phyloP scores from a whole-genome alignment of 495 filamentous ascomycete genomes.

The Tuber aestivum region DNA sequence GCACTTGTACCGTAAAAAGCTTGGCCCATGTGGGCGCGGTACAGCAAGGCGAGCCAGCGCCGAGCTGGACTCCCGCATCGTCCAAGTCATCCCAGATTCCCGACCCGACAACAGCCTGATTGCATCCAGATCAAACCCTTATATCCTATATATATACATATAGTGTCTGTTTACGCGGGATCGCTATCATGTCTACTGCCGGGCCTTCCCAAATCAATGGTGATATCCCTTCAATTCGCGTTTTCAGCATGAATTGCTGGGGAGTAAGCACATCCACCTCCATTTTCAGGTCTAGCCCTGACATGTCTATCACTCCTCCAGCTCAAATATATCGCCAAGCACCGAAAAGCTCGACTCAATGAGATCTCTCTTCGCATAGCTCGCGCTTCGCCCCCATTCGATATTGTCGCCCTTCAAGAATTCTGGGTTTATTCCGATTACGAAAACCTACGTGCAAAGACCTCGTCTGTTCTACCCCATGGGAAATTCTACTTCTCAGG shows the following conservation, averaged over 20 bases:
- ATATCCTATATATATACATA: neutral
- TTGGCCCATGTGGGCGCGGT: neutral
- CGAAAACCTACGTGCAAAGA: conserved; percentile 67
- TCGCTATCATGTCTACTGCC: neutral
- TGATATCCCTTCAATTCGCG: conserved; percentile 53
- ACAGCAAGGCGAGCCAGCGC: neutral
- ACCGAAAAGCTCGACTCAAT: conserved; percentile 68
- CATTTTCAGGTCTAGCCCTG: conserved; percentile 8
- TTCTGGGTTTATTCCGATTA: conserved; percentile 93
- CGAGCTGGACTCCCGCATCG: neutral
- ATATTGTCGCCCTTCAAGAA: conserved; percentile 92
- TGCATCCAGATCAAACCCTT: neutral
- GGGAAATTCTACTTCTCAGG: conserved; percentile 91
- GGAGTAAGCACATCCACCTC: conserved; percentile 47
- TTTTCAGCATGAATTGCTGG: conserved; percentile 93
- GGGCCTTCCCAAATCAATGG: conserved; percentile 38
- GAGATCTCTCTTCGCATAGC: conserved; percentile 78
- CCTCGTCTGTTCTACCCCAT: conserved; percentile 73
- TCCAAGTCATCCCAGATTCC: neutral
- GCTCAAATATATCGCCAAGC: conserved; percentile 76
- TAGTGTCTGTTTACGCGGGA: neutral
- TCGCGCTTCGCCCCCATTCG: conserved; percentile 58
- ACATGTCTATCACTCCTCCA: conserved; percentile 10
- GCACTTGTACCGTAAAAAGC: neutral
- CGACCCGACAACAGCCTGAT: neutral